Evolutionary conservation across 176 grass and related monocot genomes (phyloP), one percentile per base, ranked within the genome.

Genomic region (Microstegium vimineum): DNA sequence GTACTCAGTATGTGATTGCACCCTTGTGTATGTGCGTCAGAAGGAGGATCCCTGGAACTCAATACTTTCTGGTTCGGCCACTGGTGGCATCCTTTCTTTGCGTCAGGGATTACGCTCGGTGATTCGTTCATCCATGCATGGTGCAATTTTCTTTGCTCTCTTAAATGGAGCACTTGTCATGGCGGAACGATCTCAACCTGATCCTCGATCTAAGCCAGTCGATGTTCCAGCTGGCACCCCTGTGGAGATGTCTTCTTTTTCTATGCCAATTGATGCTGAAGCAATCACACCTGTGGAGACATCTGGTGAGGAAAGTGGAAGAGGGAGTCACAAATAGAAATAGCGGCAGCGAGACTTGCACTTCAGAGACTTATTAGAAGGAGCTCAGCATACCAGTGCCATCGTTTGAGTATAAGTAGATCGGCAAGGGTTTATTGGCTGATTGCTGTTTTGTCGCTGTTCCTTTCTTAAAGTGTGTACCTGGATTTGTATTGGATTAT

Each of bases 31-130:
- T 28, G 54, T 59, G 10, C 63, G 43, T 59, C 64, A 89, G 69
- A 84, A 91, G 77, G 86, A 94, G 78, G 82, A 91, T 20, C 79
- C 73, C 6, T 90, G 77, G 86, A 94, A 88, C 66, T 67, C 73
- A 14, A 88, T 88, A 16, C 10, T 94, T 54, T 75, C 83, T 26
- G 83, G 78, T 41, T 66, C 82, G 1, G 86, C 75, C 8, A 76
- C 86, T 35, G 13, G 83, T 11, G 91, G 87, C 5, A 81, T 91
- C 35, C 83, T 88, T 65, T 77, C 84, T 81, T 49, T 73, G 64
- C 17, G 52, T 18, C 69, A 81, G 63, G 89, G 85, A 10, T 10
- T 81, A 0, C 28, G 17, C 4, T 18, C 52, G 0, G 88, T 59
- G 9, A 47, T 60, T 20, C 3, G 35, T 2, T 71, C 82, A 23